These are phyloP conservation scores for Lentinula detonsa DNA, from an alignment of 768 basidiomycete genomes.

Conservation along the genomic window DNA sequence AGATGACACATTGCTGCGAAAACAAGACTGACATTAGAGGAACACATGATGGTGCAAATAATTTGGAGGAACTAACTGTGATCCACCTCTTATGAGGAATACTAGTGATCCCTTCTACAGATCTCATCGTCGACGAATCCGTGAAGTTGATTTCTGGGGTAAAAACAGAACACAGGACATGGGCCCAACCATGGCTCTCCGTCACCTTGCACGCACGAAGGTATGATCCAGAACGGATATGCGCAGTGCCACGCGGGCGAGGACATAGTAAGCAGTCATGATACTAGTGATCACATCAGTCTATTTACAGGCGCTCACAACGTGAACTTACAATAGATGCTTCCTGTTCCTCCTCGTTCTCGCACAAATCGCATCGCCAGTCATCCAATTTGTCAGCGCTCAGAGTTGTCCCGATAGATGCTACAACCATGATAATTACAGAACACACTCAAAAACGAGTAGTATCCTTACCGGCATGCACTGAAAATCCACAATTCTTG, in stretches of 20 bases:
- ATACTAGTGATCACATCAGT: slow-evolving; percentile 24
- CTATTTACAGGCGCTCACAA: not conserved
- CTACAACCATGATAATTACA: slow-evolving; percentile 22
- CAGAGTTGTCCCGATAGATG: slow-evolving; percentile 61
- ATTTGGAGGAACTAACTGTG: slow-evolving; percentile 41
- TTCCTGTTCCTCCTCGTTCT: slow-evolving; percentile 77
- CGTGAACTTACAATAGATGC: slow-evolving; percentile 61
- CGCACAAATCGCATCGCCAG: slow-evolving; percentile 87
- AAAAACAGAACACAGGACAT: slow-evolving; percentile 86
- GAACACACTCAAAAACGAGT: slow-evolving; percentile 1
- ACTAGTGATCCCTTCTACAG: slow-evolving; percentile 83
- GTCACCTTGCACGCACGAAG: slow-evolving; percentile 83
- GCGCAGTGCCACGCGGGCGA: slow-evolving; percentile 34
- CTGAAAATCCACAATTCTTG: slow-evolving; percentile 69
- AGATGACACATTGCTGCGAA: slow-evolving; percentile 67
- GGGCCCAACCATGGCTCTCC: slow-evolving; percentile 90
- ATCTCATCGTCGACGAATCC: slow-evolving; percentile 62
- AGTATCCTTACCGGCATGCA: slow-evolving; percentile 65
- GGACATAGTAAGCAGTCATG: slow-evolving; percentile 83
- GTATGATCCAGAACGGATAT: slow-evolving; percentile 54
- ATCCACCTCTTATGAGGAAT: slow-evolving; percentile 70
- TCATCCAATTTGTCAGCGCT: slow-evolving; percentile 59
- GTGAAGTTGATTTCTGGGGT: slow-evolving; percentile 80
- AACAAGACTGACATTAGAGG: slow-evolving; percentile 6
- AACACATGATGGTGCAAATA: not conserved